Base-by-base conservation (phyloP, 2,329 filamentous ascomycete species). In the Herpotrichia juniperi region DNA sequence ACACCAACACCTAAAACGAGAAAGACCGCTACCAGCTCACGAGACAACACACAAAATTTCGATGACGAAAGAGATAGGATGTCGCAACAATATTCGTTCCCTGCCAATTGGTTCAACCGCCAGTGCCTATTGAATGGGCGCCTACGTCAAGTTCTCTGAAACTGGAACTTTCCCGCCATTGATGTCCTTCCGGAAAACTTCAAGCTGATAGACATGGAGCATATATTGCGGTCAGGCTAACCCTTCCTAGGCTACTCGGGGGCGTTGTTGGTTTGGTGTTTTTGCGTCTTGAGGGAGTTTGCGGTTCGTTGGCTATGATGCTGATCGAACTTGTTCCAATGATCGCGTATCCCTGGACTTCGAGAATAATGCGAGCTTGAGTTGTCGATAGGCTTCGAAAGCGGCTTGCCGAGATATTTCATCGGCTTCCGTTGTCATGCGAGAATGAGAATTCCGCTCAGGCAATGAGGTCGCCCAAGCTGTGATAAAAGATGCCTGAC, bases 371-470 rank as follows among this genome's bases (percentile, higher is more conserved):
- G 63, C 61, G 10, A 65, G 52, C 48, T 68, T 73, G 30, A 73
- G 56, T 40, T 66, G 64, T 50, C 54, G 59, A 52, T 73, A 73
- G 16, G 68, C 70, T 61, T 72, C 66, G 42, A 73, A 63, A 7
- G 67, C 63, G 32, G 63, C 63, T 39, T 70, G 61, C 39, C 58
- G 61, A 14, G 67, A 64, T 25, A 46, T 51, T 12, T 42, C 30
- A 6, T 66, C 63, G 4, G 49, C 44, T 19, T 64, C 51, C 12
- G 63, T 57, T 4, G 55, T 8, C 17, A 48, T 39, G 0, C 42
- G 50, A 30, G 50, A 43, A 11, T 45, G 50, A 14, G 57, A 49
- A 12, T 48, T 51, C 16, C 63, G 61, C 49, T 63, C 54, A 12
- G 68, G 61, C 16, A 72, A 46, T 7, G 67, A 64, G 8, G 57